A percentile compares a stretch with the other conserved stretches of the same genome.
phyloP scores from a whole-genome alignment of 106 monocot species.

The Allium fistulosum region DNA sequence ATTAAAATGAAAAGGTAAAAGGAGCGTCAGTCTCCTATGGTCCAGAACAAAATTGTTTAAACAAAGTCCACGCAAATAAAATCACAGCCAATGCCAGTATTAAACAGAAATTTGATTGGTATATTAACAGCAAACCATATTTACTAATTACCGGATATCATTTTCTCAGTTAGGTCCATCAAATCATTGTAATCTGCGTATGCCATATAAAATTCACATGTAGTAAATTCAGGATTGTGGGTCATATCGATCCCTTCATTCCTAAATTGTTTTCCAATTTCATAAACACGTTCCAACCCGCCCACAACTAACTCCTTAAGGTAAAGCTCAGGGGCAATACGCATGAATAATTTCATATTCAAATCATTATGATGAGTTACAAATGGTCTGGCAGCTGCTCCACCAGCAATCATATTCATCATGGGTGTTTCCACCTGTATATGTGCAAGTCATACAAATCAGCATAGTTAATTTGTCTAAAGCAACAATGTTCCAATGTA shows the following conservation, averaged over 20 bases:
- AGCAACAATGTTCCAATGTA: slow-evolving; percentile 2
- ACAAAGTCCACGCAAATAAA: no score
- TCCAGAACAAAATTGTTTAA: no score
- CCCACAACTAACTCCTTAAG: slow-evolving; percentile 89
- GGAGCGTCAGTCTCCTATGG: no score
- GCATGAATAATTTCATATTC: slow-evolving; percentile 88
- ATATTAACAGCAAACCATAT: slow-evolving; percentile 1
- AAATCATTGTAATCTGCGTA: slow-evolving; percentile 95
- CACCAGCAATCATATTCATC: slow-evolving; percentile 98
- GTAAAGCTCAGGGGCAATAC: slow-evolving; percentile 89
- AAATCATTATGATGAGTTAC: slow-evolving; percentile 90
- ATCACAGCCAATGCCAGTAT: no score
- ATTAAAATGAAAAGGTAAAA: no score
- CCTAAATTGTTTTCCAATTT: slow-evolving; percentile 96
- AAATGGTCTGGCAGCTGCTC: slow-evolving; percentile 92
- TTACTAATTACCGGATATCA: slow-evolving; percentile 64
- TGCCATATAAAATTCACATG: slow-evolving; percentile 98
- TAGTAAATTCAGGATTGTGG: slow-evolving; percentile 99
- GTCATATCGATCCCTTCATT: slow-evolving; percentile 98
- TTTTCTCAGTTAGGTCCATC: slow-evolving; percentile 79
- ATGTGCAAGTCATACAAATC: background rate
- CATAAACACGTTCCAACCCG: slow-evolving; percentile 86
- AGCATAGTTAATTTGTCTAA: background rate
- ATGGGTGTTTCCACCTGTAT: slow-evolving; percentile 94
- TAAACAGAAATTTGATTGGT: no score